Evolutionary conservation across 306 rosid species (phyloP), one percentile per base, ranked within the genome.

Genomic region (Prunus kanzakura): DNA sequence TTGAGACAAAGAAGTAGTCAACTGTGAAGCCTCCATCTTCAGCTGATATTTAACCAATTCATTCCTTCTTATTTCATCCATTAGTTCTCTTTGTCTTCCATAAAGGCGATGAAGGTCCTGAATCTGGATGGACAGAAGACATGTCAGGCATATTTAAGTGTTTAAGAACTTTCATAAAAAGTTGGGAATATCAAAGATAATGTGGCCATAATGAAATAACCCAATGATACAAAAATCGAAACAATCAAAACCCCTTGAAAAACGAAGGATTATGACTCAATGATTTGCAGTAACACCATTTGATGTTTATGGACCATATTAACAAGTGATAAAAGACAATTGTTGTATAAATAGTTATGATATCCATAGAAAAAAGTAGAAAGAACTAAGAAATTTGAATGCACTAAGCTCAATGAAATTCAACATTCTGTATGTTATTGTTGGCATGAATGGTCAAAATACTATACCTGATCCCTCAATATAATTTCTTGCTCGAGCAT

Each of bases 101-200:
- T 95, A 95, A 73, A 95, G 85, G 32, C 87, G 92, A 82, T 95
- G 99, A 61, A 95, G 97, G 79, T 89, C 97, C 58, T 75, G 85
- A 85, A 92, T 78, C 99, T 95, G 91, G 81, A 84, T 50, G 64
- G 32, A 27, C 73, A 74, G 50, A 74, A 58, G 66, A 49, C 55
- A 76, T 30, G 73, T 62, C 49, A 68, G 57, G 49, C 67, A 57
- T 51, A 56, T 22, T 25, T n/a, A 64, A 64, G 11, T 11, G 54
- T 12, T 22, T 13, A 30, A 60, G 14, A 58, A 15, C 43, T 50
- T 8, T 61, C 11, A 69, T 55, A 56, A 12, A 52, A 47, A 52
- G 8, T 58, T 22, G 35, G 3, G 27, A 41, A 43, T 43, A 15
- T 19, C 57, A 68, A 43, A 49, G 67, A 63, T n/a, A 52, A 5